Percentiles rank a stretch among this genome's conserved stretches.
Evolutionary conservation across 2,329 filamentous ascomycete species (phyloP).

Genomic region (Fonsecaea multimorphosa): DNA sequence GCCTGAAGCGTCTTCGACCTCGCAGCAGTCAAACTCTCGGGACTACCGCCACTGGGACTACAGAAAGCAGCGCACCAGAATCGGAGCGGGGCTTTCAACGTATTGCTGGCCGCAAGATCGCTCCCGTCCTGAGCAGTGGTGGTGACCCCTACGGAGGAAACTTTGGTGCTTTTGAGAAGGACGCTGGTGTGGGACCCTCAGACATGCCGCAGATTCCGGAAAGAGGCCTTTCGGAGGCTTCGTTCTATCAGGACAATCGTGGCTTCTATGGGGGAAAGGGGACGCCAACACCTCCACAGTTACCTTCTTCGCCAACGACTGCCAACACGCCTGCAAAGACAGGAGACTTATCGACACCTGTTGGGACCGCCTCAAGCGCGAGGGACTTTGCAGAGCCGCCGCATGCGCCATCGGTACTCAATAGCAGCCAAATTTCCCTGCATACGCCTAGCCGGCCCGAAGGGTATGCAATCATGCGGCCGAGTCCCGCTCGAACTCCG

Average conservation of each 20-base stretch:
- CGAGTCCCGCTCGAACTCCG: slow-evolving; percentile 53
- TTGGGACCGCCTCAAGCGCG: slow-evolving; percentile 16
- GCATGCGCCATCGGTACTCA: slow-evolving; percentile 3
- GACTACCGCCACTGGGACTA: slow-evolving; percentile 44
- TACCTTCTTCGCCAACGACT: slow-evolving; percentile 34
- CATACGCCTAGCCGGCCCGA: slow-evolving; percentile 40
- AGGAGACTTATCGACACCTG: slow-evolving; percentile 9
- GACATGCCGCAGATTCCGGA: slow-evolving; percentile 32
- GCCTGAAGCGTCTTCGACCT: slow-evolving; percentile 46
- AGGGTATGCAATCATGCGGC: slow-evolving; percentile 48
- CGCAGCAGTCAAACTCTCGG: slow-evolving; percentile 45
- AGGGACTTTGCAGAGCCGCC: slow-evolving; percentile 32
- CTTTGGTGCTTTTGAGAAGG: slow-evolving; percentile 40
- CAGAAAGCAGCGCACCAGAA: slow-evolving; percentile 30
- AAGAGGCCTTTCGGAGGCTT: slow-evolving; percentile 38
- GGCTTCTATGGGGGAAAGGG: slow-evolving; percentile 40
- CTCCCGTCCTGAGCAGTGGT: slow-evolving; percentile 53
- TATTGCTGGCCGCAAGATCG: slow-evolving; percentile 56
- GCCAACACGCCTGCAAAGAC: slow-evolving; percentile 21
- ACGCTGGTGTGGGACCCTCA: slow-evolving; percentile 29
- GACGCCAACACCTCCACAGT: slow-evolving; percentile 24
- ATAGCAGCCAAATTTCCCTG: slow-evolving; percentile 30
- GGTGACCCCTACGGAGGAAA: slow-evolving; percentile 53
- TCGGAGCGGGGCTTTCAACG: slow-evolving; percentile 58
- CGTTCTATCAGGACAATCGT: slow-evolving; percentile 43